Conservation (phyloP, 2,329 filamentous ascomycete species). For the Colletotrichum magnum region DNA sequence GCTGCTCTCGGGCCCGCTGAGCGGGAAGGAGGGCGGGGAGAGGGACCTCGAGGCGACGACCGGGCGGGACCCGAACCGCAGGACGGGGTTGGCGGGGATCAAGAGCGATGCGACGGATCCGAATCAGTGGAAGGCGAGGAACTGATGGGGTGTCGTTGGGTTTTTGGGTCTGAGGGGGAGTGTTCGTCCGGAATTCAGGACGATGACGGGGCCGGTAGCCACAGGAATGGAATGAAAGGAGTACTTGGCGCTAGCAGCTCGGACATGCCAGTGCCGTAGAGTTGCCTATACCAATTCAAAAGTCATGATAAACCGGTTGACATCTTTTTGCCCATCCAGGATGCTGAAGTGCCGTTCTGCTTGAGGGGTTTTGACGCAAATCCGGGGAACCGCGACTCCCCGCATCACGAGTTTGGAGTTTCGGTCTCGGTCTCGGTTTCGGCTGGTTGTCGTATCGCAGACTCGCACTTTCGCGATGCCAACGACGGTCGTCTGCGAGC, state of each 20-base stretch:
- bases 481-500: background rate
- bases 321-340: too few species aligned
- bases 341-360: background rate
- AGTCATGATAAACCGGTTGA: too few species aligned
- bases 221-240: too few species aligned
- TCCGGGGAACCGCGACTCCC: background rate
- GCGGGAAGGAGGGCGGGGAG: conserved; percentile 18
- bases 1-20: background rate
- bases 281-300: too few species aligned
- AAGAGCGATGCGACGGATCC: conserved; percentile 31
- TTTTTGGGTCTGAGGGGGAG: too few species aligned
- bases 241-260: too few species aligned
- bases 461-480: background rate
- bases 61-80: conserved; percentile 4
- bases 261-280: too few species aligned
- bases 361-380: background rate
- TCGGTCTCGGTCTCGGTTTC: conserved; percentile 20
- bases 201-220: too few species aligned
- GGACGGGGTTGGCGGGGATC: conserved; percentile 6
- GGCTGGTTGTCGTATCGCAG: background rate
- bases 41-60: background rate
- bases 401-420: background rate
- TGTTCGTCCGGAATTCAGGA: too few species aligned
- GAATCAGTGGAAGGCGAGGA: background rate
- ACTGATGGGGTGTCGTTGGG: background rate